A percentile compares a stretch with the other conserved stretches of the same genome.
Conservation (phyloP, 208 protist species). For the Endotrypanum monterogeii region DNA sequence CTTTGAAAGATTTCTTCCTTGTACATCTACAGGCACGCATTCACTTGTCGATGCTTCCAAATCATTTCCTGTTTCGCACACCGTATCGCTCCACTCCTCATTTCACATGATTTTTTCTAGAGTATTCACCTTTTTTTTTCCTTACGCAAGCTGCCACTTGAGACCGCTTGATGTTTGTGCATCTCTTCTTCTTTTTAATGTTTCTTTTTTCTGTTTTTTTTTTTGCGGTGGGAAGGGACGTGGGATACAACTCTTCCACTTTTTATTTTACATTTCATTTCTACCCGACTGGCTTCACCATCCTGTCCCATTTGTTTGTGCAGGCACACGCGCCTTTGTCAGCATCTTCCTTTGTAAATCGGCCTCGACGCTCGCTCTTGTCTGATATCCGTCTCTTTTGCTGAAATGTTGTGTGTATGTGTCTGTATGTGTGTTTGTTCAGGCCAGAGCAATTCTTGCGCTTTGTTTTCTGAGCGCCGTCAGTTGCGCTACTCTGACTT, state of each 20-base stretch:
- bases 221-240: neutral
- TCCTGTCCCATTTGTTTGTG: neutral
- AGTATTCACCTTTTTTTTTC: slow-evolving; percentile 5
- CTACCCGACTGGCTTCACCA: neutral
- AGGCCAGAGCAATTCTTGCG: neutral
- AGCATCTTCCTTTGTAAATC: neutral
- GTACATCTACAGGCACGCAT: slow-evolving; percentile 3
- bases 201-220: neutral
- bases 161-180: neutral
- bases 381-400: neutral
- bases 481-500: neutral
- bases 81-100: neutral
- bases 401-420: neutral
- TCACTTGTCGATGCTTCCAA: neutral
- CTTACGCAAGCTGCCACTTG: neutral
- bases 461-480: neutral
- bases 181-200: neutral
- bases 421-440: neutral
- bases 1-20: slow-evolving; percentile 13
- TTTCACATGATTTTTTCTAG: slow-evolving; percentile 2
- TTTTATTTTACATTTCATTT: neutral
- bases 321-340: neutral
- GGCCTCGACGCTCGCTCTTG: neutral
- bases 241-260: neutral
- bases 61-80: neutral